Conservation (phyloP, 192 early-diverging fungal species). For the Podila minutissima region DNA sequence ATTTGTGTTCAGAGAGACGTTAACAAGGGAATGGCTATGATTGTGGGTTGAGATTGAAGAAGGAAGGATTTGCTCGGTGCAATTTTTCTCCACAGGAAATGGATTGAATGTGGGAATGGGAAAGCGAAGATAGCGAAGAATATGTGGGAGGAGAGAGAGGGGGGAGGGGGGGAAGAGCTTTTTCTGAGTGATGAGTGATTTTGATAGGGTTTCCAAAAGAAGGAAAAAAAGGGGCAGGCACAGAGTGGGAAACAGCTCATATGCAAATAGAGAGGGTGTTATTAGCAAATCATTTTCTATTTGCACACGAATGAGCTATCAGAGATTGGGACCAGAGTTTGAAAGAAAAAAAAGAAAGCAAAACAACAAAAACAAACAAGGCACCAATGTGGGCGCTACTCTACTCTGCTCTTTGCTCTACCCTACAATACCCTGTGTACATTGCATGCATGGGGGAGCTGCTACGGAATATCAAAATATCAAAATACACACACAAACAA, state of each 20-base stretch:
- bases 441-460: constrained; percentile 1
- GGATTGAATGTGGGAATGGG: constrained; percentile 1
- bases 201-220: background rate
- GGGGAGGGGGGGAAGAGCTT: background rate
- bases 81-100: background rate
- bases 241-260: too few species aligned
- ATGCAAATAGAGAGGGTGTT: too few species aligned
- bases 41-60: background rate
- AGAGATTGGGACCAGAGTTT: too few species aligned
- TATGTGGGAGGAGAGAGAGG: background rate
- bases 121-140: background rate
- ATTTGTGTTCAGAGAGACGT: background rate
- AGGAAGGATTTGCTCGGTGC: background rate
- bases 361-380: too few species aligned
- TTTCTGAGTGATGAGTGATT: background rate
- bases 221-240: background rate
- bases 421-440: background rate
- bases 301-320: too few species aligned
- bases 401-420: too few species aligned
- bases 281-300: too few species aligned
- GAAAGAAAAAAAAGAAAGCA: too few species aligned
- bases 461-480: background rate
- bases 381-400: too few species aligned
- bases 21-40: too few species aligned
- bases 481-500: background rate